Base-by-base conservation (phyloP, 2,329 filamentous ascomycete species). In the Tolypocladium endophyticum region DNA sequence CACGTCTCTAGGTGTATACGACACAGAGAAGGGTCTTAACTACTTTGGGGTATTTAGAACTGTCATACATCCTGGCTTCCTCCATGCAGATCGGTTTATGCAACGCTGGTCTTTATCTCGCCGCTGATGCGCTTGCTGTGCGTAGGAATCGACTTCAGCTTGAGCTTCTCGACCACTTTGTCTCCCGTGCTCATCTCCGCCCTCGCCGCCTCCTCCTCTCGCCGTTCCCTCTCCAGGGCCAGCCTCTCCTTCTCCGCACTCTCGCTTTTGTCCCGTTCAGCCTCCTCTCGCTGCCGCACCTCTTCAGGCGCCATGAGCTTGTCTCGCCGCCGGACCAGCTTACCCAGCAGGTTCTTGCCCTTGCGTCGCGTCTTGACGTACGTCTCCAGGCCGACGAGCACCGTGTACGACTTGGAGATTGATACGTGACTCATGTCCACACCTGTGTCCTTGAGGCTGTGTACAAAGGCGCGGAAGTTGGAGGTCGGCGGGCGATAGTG, bases 401-500 rank as follows among this genome's bases (percentile, higher is more conserved):
- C 85, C 0, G 89, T 87, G 69, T 96, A 96, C 1, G 87, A 88
- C 66, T 91, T 87, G 50, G 87, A 90, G 54, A 96, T 89, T 23
- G 86, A 88, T 14, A 95, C 86, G 33, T 83, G 86, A 18, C 81
- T 84, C 83, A 92, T 89, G 71, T 97, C 92, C 0, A 88, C 91
- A 1, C 88, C 88, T 38, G 82, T 82, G 0, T 87, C 85, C 65
- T 86, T 84, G 5, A 97, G 78, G 11, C 80, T 86, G 62, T 86
- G 83, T 2, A 96, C 82, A 67, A 96, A 96, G 1, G 87, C 86
- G 36, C 88, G 85, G 69, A 96, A 96, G 69, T 93, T 96, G 62
- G 84, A 82, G 4, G 89, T 84, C 0, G 92, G 90, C 0, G 92
- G 92, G 0, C 91, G 84, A 71, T 96, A 96, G 73, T 96, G 92